Evolutionary conservation across 305 asterid species (phyloP), one percentile per base, ranked within the genome.

Genomic region (Fraxinus paxiana): DNA sequence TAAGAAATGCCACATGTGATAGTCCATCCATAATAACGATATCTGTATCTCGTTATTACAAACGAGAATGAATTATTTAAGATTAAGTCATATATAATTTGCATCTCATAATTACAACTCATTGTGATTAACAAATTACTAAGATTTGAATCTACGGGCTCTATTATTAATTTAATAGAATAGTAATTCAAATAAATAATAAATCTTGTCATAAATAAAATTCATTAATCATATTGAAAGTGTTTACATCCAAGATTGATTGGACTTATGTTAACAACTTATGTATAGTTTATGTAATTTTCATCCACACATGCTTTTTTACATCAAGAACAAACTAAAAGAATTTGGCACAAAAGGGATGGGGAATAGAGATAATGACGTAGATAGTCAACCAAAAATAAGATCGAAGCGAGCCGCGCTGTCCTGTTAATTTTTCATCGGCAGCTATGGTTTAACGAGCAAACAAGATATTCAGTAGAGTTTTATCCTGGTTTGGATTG

Each of bases 401-500:
- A 59, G 30, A 59, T 20, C 9, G 70, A 59, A 22, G 70, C 30
- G 8, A 59, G 31, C 70, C n/a, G 1, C 0, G 13, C 70, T 6
- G 22, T 20, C 31, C 70, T 7, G 12, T 59, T 20, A 18, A 13
- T 8, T 22, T 59, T 22, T 59, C n/a, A 9, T 15, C 70, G 2
- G 70, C 31, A 48, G 70, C 70, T 6, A 59, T 5, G 31, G 3
- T 59, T 7, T 59, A 59, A 59, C 69, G 0, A 56, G 69, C 69
- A 59, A 20, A 59, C 70, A 20, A 22, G 20, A 78, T 77, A 38
- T 83, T 90, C 85, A 93, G 86, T 90, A 92, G 18, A 95, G 96
- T 90, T 95, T 95, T 86, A 95, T 93, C 85, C 98, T 88, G 77
- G 98, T 91, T 83, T 85, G 88, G 20, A 95, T 92, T 79, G 41